Evolutionary conservation across 306 rosid genomes (phyloP).

Genomic region (Castanea mollissima): DNA sequence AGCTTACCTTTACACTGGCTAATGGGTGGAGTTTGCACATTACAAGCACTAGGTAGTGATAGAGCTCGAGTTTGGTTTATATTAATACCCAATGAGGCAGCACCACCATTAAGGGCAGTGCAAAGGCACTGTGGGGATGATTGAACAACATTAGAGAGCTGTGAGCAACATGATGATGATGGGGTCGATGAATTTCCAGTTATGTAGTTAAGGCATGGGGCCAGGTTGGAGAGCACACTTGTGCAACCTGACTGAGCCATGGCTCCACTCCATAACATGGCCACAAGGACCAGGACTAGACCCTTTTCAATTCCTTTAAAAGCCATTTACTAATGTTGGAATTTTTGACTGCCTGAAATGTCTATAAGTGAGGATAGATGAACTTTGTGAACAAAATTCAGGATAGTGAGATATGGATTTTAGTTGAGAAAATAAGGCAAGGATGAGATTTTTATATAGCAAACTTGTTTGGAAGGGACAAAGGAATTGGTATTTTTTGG

Average conservation of each 20-base stretch:
- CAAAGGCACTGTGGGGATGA: conserved; percentile 77
- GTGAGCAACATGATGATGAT: conserved; percentile 66
- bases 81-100: conserved; percentile 46
- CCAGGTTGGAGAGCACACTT: conserved; percentile 35
- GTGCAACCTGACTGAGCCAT: conserved; percentile 62
- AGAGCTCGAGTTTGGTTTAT: conserved; percentile 63
- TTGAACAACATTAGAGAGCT: conserved; percentile 55
- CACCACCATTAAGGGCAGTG: conserved; percentile 53
- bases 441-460: conserved; percentile 24
- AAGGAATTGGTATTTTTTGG: conserved; percentile 34
- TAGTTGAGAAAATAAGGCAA: not conserved
- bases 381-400: not conserved
- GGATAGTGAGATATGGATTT: not conserved
- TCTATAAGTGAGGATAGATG: not conserved
- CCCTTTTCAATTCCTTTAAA: conserved; percentile 21
- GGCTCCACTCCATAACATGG: conserved; percentile 28
- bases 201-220: conserved; percentile 59
- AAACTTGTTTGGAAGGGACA: conserved; percentile 1
- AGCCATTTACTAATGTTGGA: conserved; percentile 25
- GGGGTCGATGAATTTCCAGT: conserved; percentile 63
- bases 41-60: conserved; percentile 61
- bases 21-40: conserved; percentile 61
- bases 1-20: conserved; percentile 52
- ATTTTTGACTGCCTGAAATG: not conserved
- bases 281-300: conserved; percentile 32